Base-by-base conservation (phyloP, 768 basidiomycete species). In the Pisolithus albus region DNA sequence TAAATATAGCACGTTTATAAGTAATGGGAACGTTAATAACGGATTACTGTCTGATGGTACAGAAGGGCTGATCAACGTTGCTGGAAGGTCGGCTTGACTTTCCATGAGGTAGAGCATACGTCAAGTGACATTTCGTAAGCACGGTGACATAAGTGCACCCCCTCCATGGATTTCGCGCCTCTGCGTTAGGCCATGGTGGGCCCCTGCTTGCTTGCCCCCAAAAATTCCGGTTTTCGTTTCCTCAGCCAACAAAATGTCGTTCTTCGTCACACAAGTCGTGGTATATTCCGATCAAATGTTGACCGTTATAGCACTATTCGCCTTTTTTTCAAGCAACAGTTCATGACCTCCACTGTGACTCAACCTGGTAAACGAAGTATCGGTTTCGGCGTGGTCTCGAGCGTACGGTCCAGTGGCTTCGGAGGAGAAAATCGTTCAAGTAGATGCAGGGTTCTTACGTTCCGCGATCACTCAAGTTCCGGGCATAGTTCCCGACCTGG, bases 221-320 rank as follows among this genome's bases (percentile, higher is more conserved):
- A 51, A 44, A 43, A 36, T 30, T 19, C 50, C 23, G 48, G 55
- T 11, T 7, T 53, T 9, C 47, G 23, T 5, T 15, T 53, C 5
- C 11, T 36, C 24, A 51, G 46, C 41, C 50, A 49, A 21, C 47
- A 45, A 39, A 52, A 24, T n/a, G 24, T 36, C 1, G 52, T 67
- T 36, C 42, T 65, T 36, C 63, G 55, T 52, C 65, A 67, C 44
- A 50, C 61, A 21, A 57, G 59, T 0, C 59, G 64, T 39, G 58
- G 64, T 44, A 49, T 59, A 52, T 50, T 49, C 4, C 57, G 53
- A 32, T 59, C 73, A 6, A 64, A 64, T 18, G 49, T 81, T 47
- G 81, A 83, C 63, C 79, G 84, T 47, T 86, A 86, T 64, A 72
- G 61, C 38, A 63, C 72, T 47, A 84, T 86, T 50, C 71, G 82